phyloP scores from a whole-genome alignment of 1,284 basidiomycete species.

The Marasmius tenuissimus region DNA sequence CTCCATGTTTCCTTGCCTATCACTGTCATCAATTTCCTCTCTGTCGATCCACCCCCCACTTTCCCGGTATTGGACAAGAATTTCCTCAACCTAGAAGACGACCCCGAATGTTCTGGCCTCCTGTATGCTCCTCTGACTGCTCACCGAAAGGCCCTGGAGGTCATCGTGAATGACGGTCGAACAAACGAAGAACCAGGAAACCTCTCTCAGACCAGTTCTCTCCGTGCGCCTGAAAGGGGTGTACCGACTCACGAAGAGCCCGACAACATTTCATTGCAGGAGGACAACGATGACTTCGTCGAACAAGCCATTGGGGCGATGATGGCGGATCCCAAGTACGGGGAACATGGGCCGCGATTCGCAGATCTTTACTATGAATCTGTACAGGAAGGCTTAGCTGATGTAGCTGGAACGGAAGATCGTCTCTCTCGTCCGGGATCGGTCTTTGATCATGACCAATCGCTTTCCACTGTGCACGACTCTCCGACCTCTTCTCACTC shows the following conservation, averaged over 20 bases:
- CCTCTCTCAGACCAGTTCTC: neutral
- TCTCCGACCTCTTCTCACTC: slow-evolving; percentile 13
- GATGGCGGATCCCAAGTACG: slow-evolving; percentile 20
- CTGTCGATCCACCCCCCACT: slow-evolving; percentile 74
- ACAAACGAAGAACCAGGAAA: neutral
- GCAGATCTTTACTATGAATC: slow-evolving; percentile 31
- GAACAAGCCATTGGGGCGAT: slow-evolving; percentile 28
- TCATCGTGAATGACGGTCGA: neutral
- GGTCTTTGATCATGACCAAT: neutral
- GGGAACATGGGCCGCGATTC: slow-evolving; percentile 26
- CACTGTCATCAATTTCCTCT: slow-evolving; percentile 76
- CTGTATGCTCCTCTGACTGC: neutral
- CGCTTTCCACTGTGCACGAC: neutral
- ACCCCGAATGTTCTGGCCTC: slow-evolving; percentile 1
- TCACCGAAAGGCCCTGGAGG: neutral
- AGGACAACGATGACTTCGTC: slow-evolving; percentile 35
- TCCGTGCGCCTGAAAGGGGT: no score
- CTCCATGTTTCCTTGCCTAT: slow-evolving; percentile 71
- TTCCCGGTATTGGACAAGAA: slow-evolving; percentile 2
- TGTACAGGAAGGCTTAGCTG: slow-evolving; percentile 14
- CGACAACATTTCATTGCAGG: slow-evolving; percentile 24
- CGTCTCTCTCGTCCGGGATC: neutral
- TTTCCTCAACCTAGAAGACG: slow-evolving; percentile 1
- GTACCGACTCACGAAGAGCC: slow-evolving; percentile 7
- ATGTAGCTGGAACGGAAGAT: neutral